phyloP scores from a whole-genome alignment of 2,329 filamentous ascomycete genomes.

The Coleophoma cylindrospora region DNA sequence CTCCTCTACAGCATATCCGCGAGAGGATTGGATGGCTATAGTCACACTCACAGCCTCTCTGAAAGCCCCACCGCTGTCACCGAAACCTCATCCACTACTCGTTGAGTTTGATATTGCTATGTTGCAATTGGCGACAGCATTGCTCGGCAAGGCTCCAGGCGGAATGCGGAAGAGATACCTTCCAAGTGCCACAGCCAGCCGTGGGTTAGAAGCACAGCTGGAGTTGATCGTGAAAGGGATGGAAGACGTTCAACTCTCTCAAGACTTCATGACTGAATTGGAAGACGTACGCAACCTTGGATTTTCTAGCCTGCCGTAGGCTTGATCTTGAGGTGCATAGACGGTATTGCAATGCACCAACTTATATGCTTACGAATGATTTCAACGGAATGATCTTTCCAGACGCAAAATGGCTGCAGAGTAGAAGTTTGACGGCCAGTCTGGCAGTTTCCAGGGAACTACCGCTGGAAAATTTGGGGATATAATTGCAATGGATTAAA shows the following conservation, averaged over 20 bases:
- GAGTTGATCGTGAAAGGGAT: conserved; percentile 15
- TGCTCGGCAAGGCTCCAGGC: conserved; percentile 40
- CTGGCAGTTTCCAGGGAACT: too few relatives aligned
- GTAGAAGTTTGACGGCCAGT: too few relatives aligned
- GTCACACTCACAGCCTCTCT: conserved; percentile 43
- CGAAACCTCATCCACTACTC: conserved; percentile 10
- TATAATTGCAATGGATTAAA: too few relatives aligned
- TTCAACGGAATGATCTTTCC: too few relatives aligned
- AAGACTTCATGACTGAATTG: conserved; percentile 36
- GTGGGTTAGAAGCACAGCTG: conserved; percentile 41
- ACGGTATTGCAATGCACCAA: background rate
- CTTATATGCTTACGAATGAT: too few relatives aligned
- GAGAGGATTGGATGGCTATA: conserved; percentile 52
- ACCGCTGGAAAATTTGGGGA: too few relatives aligned
- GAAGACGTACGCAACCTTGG: conserved; percentile 34
- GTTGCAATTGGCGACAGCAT: conserved; percentile 48
- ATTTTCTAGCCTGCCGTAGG: background rate
- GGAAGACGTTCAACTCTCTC: conserved; percentile 19
- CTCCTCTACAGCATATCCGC: conserved; percentile 32
- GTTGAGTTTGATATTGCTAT: conserved; percentile 47
- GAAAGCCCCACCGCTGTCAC: conserved; percentile 7
- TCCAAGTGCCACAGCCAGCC: conserved; percentile 45
- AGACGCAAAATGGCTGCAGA: too few relatives aligned
- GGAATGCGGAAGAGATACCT: conserved; percentile 45
- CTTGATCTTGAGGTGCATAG: background rate